These are phyloP conservation scores for Alloascoidea hylecoeti DNA, from an alignment of 805 yeast genomes.

Conservation along the genomic window DNA sequence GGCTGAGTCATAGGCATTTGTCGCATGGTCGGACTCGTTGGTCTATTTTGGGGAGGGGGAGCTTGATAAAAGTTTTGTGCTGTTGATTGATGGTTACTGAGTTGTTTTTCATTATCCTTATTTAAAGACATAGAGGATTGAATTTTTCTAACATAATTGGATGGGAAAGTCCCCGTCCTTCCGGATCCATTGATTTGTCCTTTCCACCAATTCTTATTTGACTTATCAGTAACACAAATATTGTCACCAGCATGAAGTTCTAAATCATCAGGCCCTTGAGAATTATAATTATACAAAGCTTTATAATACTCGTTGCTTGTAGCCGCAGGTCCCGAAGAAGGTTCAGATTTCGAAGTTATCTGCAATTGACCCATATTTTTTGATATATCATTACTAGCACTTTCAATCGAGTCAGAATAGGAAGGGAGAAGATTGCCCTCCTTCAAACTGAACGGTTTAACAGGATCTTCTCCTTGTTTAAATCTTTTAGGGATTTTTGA, in stretches of 20 bases:
- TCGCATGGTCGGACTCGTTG: too few relatives aligned
- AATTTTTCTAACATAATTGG: slow-evolving; percentile 52
- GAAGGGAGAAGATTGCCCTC: background rate
- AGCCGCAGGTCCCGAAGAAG: too few relatives aligned
- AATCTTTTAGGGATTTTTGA: background rate
- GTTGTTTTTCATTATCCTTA: too few relatives aligned
- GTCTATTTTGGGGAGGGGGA: background rate
- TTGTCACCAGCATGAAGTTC: background rate
- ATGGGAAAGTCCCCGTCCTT: slow-evolving; percentile 78
- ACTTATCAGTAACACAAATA: background rate
- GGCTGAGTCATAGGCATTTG: too few relatives aligned
- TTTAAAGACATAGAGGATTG: background rate
- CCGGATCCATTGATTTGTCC: slow-evolving; percentile 61
- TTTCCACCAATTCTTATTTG: slow-evolving; percentile 74
- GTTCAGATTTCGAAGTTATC: background rate
- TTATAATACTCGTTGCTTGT: too few relatives aligned
- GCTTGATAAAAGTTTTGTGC: too few relatives aligned
- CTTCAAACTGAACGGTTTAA: background rate
- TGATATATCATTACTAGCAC: background rate
- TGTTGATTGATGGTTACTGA: too few relatives aligned
- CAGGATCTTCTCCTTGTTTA: background rate
- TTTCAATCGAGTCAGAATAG: background rate
- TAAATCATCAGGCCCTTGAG: background rate
- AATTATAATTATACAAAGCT: background rate
- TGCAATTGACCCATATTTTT: background rate